Conservation (phyloP, 805 yeast species). For the Wickerhamiella kazuoi region DNA sequence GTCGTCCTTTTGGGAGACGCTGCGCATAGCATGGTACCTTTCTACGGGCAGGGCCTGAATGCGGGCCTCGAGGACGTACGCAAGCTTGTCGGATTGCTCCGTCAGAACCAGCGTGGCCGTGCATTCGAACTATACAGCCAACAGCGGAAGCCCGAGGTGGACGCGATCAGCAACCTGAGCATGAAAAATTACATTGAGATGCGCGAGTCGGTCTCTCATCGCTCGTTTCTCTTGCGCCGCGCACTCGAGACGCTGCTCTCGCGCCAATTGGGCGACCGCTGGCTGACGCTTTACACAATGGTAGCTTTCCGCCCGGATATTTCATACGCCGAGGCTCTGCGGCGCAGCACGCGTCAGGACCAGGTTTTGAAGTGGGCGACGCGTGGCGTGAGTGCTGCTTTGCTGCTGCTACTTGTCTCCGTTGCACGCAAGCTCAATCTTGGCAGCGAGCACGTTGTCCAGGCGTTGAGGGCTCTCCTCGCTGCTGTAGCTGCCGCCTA, state of each 20-base stretch:
- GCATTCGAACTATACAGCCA: constrained; percentile 42
- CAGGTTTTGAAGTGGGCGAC: constrained; percentile 23
- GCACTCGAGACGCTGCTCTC: constrained; percentile 49
- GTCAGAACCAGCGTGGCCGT: constrained; percentile 15
- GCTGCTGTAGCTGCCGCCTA: background rate
- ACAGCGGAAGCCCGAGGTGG: constrained; percentile 44
- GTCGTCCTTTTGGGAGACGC: constrained; percentile 76
- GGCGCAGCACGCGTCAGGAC: constrained; percentile 36
- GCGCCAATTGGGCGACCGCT: constrained; percentile 35
- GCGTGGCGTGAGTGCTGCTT: background rate
- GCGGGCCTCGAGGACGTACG: constrained; percentile 87
- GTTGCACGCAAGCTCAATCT: background rate
- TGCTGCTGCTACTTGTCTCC: background rate
- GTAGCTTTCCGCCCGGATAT: constrained; percentile 76
- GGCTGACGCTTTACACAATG: constrained; percentile 88
- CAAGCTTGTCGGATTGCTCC: constrained; percentile 36
- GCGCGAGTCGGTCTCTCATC: constrained; percentile 61
- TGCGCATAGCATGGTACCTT: constrained; percentile 96
- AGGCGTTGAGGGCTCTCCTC: background rate
- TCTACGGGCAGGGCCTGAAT: constrained; percentile 94
- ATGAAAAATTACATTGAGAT: constrained; percentile 69
- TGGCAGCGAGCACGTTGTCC: background rate
- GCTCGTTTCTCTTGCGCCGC: constrained; percentile 45
- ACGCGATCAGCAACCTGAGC: constrained; percentile 63
- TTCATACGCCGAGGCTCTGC: constrained; percentile 51